phyloP scores from a whole-genome alignment of 1,284 basidiomycete species.

The Ceratobasidium sp. region DNA sequence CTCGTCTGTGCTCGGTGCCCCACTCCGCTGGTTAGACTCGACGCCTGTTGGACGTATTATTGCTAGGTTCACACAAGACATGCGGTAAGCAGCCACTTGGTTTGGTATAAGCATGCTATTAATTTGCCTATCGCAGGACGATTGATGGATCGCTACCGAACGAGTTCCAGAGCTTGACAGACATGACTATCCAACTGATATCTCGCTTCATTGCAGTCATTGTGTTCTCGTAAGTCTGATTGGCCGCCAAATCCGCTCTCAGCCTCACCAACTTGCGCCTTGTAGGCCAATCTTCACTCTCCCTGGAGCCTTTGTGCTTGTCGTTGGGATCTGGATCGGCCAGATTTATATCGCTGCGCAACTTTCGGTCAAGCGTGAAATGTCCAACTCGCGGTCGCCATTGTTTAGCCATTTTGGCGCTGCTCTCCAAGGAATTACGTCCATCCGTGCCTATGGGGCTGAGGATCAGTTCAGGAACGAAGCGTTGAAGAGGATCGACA shows the following conservation, averaged over 20 bases:
- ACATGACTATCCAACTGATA: slow-evolving; percentile 52
- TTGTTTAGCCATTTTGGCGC: slow-evolving; percentile 59
- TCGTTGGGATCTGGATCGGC: slow-evolving; percentile 58
- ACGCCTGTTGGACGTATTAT: slow-evolving; percentile 56
- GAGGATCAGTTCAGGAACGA: slow-evolving; percentile 46
- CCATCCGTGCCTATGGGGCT: slow-evolving; percentile 50
- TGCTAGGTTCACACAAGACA: slow-evolving; percentile 55
- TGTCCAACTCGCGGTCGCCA: slow-evolving; percentile 71
- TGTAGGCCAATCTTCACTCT: slow-evolving; percentile 51
- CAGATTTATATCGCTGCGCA: slow-evolving; percentile 69
- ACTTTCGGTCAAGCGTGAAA: slow-evolving; percentile 70
- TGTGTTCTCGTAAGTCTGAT: slow-evolving; percentile 50
- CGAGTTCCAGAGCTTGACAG: slow-evolving; percentile 50
- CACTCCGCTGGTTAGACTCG: slow-evolving; percentile 57
- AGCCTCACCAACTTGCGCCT: not conserved
- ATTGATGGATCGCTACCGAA: slow-evolving; percentile 43
- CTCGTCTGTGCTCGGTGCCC: slow-evolving; percentile 64
- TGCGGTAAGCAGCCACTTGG: slow-evolving; percentile 52
- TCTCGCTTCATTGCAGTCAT: slow-evolving; percentile 55
- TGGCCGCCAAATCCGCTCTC: not conserved
- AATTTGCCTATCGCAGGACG: not conserved
- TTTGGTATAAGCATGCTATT: slow-evolving; percentile 45
- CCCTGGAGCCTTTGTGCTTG: slow-evolving; percentile 56
- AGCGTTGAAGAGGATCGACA: slow-evolving; percentile 46
- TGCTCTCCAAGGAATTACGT: slow-evolving; percentile 48